Evolutionary conservation across 2,329 filamentous ascomycete species (phyloP).

Genomic region (Sarocladiaceae sp.): DNA sequence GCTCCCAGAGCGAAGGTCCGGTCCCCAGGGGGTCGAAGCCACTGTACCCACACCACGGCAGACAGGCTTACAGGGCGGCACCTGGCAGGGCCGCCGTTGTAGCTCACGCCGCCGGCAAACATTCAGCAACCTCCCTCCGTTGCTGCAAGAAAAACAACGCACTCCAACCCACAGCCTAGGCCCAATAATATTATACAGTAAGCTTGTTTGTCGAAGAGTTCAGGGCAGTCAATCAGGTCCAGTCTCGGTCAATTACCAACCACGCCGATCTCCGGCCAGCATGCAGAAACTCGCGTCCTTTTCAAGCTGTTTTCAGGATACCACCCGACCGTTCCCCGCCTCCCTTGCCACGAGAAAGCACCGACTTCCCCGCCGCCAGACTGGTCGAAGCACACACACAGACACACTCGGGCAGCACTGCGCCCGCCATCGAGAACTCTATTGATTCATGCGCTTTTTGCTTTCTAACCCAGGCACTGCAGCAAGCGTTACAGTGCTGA

Average conservation of each 20-base stretch:
- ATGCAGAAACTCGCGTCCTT: too few species aligned
- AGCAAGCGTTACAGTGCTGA: background rate
- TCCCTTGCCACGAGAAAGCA: conserved; percentile 2
- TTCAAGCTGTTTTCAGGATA: background rate
- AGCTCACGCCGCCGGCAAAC: background rate
- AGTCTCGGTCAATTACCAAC: too few species aligned
- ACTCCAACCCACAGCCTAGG: too few species aligned
- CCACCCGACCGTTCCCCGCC: background rate
- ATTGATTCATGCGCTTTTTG: conserved; percentile 5
- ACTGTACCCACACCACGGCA: background rate
- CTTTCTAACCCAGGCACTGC: background rate
- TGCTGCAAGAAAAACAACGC: background rate
- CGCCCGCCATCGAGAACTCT: conserved; percentile 10
- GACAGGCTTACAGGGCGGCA: background rate
- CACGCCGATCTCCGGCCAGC: too few species aligned
- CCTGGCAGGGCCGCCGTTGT: too few species aligned
- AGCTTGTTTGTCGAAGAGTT: background rate
- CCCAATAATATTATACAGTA: too few species aligned
- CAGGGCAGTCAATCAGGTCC: background rate
- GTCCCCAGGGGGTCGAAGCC: conserved; percentile 2
- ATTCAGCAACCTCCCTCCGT: too few species aligned
- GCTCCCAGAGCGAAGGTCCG: background rate
- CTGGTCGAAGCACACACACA: too few species aligned
- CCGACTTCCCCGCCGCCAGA: conserved; percentile 5
- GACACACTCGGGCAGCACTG: too few species aligned